A percentile compares a stretch with the other conserved stretches of the same genome.
phyloP scores from a whole-genome alignment of 805 yeast genomes.

The Clavispora santaluciae region DNA sequence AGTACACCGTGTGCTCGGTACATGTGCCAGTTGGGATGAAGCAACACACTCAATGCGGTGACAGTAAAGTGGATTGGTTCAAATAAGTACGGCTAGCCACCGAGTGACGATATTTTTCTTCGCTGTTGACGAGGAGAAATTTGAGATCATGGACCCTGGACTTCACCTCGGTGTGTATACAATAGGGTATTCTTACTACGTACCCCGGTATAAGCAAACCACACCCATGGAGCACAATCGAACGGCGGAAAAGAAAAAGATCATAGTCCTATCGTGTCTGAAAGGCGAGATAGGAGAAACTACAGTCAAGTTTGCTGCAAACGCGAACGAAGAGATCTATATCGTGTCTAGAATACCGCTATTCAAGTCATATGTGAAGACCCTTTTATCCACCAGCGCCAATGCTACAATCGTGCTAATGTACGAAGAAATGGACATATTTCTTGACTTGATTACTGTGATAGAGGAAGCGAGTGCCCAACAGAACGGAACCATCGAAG shows the following conservation, averaged over 20 bases:
- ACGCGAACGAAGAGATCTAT: conserved; percentile 10
- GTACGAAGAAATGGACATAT: conserved; percentile 5
- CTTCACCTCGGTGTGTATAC: neutral
- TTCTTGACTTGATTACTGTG: conserved; percentile 6
- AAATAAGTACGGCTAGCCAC: too few relatives aligned
- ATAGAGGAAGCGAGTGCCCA: neutral
- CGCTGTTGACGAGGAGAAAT: too few relatives aligned
- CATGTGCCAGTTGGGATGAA: too few relatives aligned
- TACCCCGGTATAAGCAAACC: neutral
- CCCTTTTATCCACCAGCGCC: conserved; percentile 1
- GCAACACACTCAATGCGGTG: too few relatives aligned
- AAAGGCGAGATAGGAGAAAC: conserved; percentile 1
- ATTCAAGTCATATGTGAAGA: conserved; percentile 6
- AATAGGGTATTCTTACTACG: neutral
- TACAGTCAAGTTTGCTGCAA: conserved; percentile 6
- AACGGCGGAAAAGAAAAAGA: neutral
- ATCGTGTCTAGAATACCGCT: conserved; percentile 5
- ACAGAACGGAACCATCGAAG: neutral
- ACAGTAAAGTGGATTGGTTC: too few relatives aligned
- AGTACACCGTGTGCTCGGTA: too few relatives aligned
- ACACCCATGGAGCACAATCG: neutral
- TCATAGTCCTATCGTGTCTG: conserved; percentile 11
- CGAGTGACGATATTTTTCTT: too few relatives aligned
- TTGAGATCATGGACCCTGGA: neutral
- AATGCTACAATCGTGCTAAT: conserved; percentile 7